Evolutionary conservation across 2,329 filamentous ascomycete species (phyloP).

Genomic region (Nigrospora sphaerica): DNA sequence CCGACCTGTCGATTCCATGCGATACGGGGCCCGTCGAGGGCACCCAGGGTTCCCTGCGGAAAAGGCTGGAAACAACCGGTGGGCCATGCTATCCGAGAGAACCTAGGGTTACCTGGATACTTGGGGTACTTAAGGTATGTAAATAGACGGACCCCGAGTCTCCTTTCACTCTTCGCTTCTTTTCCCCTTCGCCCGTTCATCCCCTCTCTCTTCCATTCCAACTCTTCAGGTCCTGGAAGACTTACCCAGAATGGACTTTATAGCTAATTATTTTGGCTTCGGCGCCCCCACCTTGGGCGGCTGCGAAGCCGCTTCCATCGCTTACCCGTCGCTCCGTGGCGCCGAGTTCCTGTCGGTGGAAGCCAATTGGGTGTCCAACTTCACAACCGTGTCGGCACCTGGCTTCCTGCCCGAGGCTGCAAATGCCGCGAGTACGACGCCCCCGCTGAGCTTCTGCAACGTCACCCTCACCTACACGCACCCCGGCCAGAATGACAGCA

Average conservation of each 20-base stretch:
- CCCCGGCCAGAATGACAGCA: background rate
- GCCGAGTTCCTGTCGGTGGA: background rate
- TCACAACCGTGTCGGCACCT: background rate
- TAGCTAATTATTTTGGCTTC: background rate
- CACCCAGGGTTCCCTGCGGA: no score
- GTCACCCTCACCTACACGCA: constrained; percentile 3
- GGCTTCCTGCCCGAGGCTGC: background rate
- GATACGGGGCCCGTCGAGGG: no score
- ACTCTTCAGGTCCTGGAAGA: no score
- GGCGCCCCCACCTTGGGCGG: background rate
- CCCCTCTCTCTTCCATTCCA: no score
- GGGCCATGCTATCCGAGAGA: no score
- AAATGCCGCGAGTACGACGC: background rate
- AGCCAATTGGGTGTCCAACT: background rate
- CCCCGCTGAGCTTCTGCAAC: constrained; percentile 2
- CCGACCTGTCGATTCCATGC: no score
- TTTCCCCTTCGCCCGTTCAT: no score
- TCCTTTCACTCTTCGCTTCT: no score
- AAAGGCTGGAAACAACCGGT: no score
- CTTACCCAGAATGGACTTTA: background rate
- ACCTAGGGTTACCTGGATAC: no score
- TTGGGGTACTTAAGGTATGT: no score
- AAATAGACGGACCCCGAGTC: no score
- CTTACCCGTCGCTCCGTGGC: background rate
- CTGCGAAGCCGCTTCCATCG: background rate